Base-by-base conservation (phyloP, 2,329 filamentous ascomycete species). In the Colletotrichum orbiculare region DNA sequence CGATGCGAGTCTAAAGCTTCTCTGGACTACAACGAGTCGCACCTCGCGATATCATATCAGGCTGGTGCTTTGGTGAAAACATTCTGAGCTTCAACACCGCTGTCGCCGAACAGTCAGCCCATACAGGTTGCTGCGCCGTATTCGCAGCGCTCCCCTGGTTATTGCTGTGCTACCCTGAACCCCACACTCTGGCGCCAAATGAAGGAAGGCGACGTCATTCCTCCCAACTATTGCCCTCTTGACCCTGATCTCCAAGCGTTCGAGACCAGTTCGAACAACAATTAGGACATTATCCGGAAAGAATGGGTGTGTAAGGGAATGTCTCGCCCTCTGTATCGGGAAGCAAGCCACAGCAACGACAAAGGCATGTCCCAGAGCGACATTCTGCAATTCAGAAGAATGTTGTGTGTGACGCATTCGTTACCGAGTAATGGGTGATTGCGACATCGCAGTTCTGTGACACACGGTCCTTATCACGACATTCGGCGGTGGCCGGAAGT, bases 161-260 rank as follows among this genome's bases (percentile, higher is more conserved):
- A 58, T 58, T 35, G 45, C 34, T 56, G 43, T n/a, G 39, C 43
- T 45, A 45, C n/a, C 13, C 46, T 43, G 46, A 46, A 50, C 11
- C 55, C 55, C 55, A 46, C 55, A 58, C 45, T 58, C 35, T 58
- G 25, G 55, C 39, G 55, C 55, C 39, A 35, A 4, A 43, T 50
- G 55, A 58, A 45, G 55, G 55, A 58, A 45, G 55, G 42, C 46
- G 55, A 58, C 46, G 55, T 58, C 46, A 50, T 58, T 50, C 59
- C 56, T 52, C 48, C 56, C 56, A 53, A 60, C 56, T 48, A 53
- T 46, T 58, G 25, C 33, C 25, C 47, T 10, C 41, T 10, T 53
- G 53, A 49, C 58, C 53, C 58, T 53, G 52, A 46, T 53, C 62
- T 53, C 54, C 54, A 34, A 37, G 41, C 39, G 45, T 52, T 52